Conservation (phyloP, 163 green algal species). For the Chlorella variabilis region DNA sequence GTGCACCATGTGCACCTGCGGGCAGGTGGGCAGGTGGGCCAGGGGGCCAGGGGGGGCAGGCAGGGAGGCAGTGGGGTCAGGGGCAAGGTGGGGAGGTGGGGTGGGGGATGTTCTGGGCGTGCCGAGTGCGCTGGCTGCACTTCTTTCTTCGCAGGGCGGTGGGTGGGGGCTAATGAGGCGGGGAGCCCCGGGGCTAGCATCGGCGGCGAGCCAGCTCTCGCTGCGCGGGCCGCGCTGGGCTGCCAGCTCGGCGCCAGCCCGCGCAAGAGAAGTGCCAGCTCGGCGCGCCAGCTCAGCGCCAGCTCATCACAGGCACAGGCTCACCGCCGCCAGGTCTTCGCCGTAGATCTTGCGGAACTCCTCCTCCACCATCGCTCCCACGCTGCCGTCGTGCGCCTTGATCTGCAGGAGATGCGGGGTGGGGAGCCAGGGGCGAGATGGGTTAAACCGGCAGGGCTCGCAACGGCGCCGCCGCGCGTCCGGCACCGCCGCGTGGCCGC, state of each 20-base stretch:
- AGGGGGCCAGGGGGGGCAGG: neutral
- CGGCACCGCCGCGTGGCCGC: too few relatives aligned
- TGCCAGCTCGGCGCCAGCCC: too few relatives aligned
- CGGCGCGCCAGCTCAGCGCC: neutral
- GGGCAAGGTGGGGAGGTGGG: neutral
- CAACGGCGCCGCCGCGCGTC: too few relatives aligned
- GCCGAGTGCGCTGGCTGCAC: too few relatives aligned
- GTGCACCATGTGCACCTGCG: constrained; percentile 39
- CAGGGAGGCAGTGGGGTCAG: neutral
- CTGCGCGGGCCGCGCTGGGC: too few relatives aligned
- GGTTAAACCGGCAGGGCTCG: too few relatives aligned
- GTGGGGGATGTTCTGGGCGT: neutral
- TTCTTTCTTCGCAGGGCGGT: too few relatives aligned
- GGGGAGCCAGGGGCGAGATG: neutral
- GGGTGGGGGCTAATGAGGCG: too few relatives aligned
- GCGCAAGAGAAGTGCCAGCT: too few relatives aligned
- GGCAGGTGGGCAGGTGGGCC: neutral
- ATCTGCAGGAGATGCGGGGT: neutral
- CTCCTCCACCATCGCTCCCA: constrained; percentile 20
- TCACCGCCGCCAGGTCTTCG: constrained; percentile 1
- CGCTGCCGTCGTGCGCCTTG: neutral
- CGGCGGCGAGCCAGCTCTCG: too few relatives aligned
- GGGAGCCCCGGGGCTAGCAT: too few relatives aligned
- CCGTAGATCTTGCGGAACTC: constrained; percentile 6
- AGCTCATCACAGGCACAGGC: neutral